These are phyloP conservation scores for Lecanicillium sp. DNA, from an alignment of 2,329 filamentous ascomycete species.

Conservation along the genomic window DNA sequence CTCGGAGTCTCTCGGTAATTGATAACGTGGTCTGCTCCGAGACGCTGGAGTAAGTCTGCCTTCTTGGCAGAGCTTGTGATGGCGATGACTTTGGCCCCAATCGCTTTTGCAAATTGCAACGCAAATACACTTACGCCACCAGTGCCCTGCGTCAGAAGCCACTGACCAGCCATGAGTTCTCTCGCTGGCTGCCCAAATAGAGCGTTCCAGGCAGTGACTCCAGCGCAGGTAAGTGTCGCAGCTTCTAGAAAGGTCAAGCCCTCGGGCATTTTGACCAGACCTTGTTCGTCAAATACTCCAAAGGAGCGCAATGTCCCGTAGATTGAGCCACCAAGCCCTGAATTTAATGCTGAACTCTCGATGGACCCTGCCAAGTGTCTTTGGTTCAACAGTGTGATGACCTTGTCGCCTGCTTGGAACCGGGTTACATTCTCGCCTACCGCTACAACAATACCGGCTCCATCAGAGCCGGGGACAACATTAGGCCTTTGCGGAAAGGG, in stretches of 20 bases:
- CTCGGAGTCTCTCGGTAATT: constrained; percentile 30
- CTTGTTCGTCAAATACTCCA: constrained; percentile 34
- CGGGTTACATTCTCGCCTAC: constrained; percentile 38
- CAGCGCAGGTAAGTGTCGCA: constrained; percentile 42
- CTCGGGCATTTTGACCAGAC: constrained; percentile 50
- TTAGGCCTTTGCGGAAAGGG: constrained; percentile 15
- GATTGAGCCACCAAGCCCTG: constrained; percentile 16
- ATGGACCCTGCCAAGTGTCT: constrained; percentile 14
- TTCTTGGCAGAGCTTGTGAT: constrained; percentile 31
- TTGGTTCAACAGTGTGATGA: constrained; percentile 25
- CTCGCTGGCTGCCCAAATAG: constrained; percentile 38
- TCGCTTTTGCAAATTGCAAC: constrained; percentile 31
- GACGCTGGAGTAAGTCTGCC: constrained; percentile 22
- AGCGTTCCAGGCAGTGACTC: constrained; percentile 49
- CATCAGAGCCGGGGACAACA: constrained; percentile 34
- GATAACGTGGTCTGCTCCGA: constrained; percentile 34
- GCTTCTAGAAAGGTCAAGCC: constrained; percentile 37
- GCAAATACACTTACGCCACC: constrained; percentile 33
- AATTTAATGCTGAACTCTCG: constrained; percentile 20
- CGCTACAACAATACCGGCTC: constrained; percentile 40
- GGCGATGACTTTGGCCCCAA: constrained; percentile 31
- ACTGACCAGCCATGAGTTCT: constrained; percentile 23
- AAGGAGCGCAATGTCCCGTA: constrained; percentile 23
- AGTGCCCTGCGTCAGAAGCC: constrained; percentile 32
- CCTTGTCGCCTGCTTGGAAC: constrained; percentile 42